Conservation (phyloP, 345 rosid genomes). For the Melaleuca alternifolia region DNA sequence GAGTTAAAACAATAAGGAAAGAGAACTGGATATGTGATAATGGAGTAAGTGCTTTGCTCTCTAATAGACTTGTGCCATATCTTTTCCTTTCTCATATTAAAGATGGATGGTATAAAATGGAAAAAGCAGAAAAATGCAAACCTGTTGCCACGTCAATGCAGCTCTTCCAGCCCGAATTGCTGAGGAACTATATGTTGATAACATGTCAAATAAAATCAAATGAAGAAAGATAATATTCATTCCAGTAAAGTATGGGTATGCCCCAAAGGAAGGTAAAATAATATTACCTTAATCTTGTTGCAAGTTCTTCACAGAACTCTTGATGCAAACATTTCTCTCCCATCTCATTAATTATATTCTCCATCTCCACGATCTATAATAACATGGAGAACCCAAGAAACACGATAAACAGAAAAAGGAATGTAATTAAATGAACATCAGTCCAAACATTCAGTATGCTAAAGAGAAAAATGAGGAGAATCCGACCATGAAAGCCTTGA, state of each 20-base stretch:
- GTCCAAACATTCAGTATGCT: not conserved
- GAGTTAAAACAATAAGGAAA: not conserved
- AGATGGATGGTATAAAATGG: not conserved
- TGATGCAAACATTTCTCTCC: constrained; percentile 37
- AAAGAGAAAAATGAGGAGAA: not conserved
- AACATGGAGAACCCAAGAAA: not conserved
- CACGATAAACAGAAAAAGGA: not conserved
- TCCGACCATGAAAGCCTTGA: not conserved
- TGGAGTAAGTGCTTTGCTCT: not conserved
- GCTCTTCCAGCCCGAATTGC: constrained; percentile 41
- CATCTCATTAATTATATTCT: constrained; percentile 51
- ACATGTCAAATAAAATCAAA: not conserved
- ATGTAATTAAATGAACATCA: not conserved
- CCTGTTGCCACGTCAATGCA: constrained; percentile 60
- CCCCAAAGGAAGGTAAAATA: not conserved
- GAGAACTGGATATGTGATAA: not conserved
- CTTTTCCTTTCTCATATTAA: not conserved
- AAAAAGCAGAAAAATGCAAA: constrained; percentile 6
- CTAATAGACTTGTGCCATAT: not conserved
- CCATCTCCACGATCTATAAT: constrained; percentile 58
- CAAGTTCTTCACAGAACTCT: constrained; percentile 56
- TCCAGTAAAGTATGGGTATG: not conserved
- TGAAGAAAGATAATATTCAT: not conserved
- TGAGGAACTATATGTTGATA: constrained; percentile 32
- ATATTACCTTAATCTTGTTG: constrained; percentile 15